phyloP scores from a whole-genome alignment of 2,329 filamentous ascomycete species.

The Aspergillus ustus region DNA sequence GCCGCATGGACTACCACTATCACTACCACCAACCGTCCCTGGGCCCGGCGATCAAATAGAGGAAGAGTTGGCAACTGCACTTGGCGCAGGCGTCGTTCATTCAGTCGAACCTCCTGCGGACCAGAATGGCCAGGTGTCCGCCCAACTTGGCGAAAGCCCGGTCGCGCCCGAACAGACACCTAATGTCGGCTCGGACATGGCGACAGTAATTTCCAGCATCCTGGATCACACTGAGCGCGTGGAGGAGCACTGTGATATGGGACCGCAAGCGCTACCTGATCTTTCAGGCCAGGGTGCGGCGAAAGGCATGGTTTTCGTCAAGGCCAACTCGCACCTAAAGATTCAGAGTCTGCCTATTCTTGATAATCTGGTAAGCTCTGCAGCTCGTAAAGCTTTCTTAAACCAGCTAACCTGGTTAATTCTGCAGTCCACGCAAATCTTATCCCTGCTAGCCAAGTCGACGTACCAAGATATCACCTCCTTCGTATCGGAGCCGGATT shows the following conservation, averaged over 20 bases:
- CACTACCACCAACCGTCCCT: conserved; percentile 22
- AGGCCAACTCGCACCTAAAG: conserved; percentile 54
- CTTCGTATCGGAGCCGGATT: conserved; percentile 60
- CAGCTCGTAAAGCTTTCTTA: neutral
- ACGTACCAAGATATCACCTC: conserved; percentile 61
- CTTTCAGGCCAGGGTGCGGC: conserved; percentile 33
- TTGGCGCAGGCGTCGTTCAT: conserved; percentile 36
- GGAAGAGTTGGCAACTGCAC: conserved; percentile 42
- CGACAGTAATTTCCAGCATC: conserved; percentile 48
- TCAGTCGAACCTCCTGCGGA: conserved; percentile 29
- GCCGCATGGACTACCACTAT: conserved; percentile 5
- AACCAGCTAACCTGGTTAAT: neutral
- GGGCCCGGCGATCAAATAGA: conserved; percentile 40
- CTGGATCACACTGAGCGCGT: conserved; percentile 50
- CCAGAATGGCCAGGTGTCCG: conserved; percentile 27
- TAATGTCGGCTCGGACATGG: conserved; percentile 40
- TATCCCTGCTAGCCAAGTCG: conserved; percentile 61
- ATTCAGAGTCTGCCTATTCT: conserved; percentile 65
- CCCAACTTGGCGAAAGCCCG: conserved; percentile 23
- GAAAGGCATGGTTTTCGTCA: conserved; percentile 44
- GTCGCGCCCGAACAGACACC: conserved; percentile 28
- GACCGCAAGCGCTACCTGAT: conserved; percentile 38
- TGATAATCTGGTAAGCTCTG: conserved; percentile 60
- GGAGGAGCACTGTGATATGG: conserved; percentile 45
- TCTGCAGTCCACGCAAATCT: conserved; percentile 61